Percentiles rank a stretch among this genome's conserved stretches.
Evolutionary conservation across 768 basidiomycete genomes (phyloP).

Genomic region (Pholiota conissans): DNA sequence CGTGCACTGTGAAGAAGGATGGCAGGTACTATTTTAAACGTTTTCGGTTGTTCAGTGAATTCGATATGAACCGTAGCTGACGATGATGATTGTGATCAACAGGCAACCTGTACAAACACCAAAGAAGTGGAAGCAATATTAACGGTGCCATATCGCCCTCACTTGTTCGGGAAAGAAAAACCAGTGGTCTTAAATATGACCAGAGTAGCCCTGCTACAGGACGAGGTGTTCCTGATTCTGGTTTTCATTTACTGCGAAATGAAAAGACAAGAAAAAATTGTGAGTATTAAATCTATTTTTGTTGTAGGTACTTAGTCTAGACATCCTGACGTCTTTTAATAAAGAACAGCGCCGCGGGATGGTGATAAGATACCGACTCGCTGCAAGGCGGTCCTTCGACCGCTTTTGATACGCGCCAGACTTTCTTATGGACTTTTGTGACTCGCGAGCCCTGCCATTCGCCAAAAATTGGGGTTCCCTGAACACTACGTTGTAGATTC

Average conservation of each 20-base stretch:
- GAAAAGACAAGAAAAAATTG: slow-evolving; percentile 38
- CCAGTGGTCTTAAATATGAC: slow-evolving; percentile 40
- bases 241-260: slow-evolving; percentile 39
- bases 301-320: not conserved
- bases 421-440: too few species aligned
- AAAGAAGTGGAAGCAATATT: slow-evolving; percentile 38
- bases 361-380: too few species aligned
- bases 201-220: slow-evolving; percentile 37
- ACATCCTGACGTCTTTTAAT: not conserved
- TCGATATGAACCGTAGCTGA: slow-evolving; percentile 17
- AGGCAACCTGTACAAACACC: slow-evolving; percentile 21
- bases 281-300: slow-evolving; percentile 16
- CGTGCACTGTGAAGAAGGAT: slow-evolving; percentile 41
- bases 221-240: slow-evolving; percentile 41
- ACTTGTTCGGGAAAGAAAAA: slow-evolving; percentile 44
- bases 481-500: too few species aligned
- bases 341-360: slow-evolving; percentile 19
- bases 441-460: too few species aligned
- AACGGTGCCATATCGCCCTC: slow-evolving; percentile 46
- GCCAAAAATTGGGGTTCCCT: too few species aligned
- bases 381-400: too few species aligned
- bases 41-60: not conserved
- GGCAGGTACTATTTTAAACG: slow-evolving; percentile 36
- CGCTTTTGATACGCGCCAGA: too few species aligned
- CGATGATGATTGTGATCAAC: slow-evolving; percentile 5